Base-by-base conservation (phyloP, 2,329 filamentous ascomycete genomes). In the Stemphylium beticola region DNA sequence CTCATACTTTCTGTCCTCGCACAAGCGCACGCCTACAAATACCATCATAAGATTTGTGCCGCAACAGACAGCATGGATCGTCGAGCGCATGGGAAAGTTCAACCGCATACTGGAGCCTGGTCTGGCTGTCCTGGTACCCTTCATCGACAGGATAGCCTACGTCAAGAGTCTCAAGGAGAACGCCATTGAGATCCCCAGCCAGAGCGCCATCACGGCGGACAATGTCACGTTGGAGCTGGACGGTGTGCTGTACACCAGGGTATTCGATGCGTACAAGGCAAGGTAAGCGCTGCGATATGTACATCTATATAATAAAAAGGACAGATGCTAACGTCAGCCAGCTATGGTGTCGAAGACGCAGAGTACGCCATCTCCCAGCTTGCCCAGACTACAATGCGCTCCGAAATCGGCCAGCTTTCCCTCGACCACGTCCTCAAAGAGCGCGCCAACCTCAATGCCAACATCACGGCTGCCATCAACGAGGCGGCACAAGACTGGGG, bases 1-100 rank as follows among this genome's bases (percentile, higher is more conserved):
- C 7, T 87, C 89, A n/a, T 96, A 96, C 78, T 96, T 96, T 77
- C 88, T 90, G 73, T 88, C 90, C 73, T 69, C 70, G 31, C 84
- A 82, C 40, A 79, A 80, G 39, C 77, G 82, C 18, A 83, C 97
- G 47, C 95, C 95, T 24, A 91, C 93, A 65, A 99, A 99, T 79
- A 99, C 95, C 4, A 82, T 99, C 60, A 82, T 99, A 68, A 91
- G 93, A 57, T 99, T 98, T 78, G 95, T 99, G 37, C 95, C 95
- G n/a, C 95, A 99, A 79, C 95, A 99, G 81, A 98, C 93, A 67
- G 95, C 95, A 76, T 99, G 95, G 95, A 93, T 99, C 55, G 95
- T 99, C 53, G 95, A 99, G 85, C 93, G 95, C 73, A 99, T 99
- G 95, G 95, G 95, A 69, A 95, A 93, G 78, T 99, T 96, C 81